Percentiles rank a stretch among this genome's conserved stretches.
Conservation (phyloP, 108 stramenopile species). For the Fragilariopsis cylindrus region DNA sequence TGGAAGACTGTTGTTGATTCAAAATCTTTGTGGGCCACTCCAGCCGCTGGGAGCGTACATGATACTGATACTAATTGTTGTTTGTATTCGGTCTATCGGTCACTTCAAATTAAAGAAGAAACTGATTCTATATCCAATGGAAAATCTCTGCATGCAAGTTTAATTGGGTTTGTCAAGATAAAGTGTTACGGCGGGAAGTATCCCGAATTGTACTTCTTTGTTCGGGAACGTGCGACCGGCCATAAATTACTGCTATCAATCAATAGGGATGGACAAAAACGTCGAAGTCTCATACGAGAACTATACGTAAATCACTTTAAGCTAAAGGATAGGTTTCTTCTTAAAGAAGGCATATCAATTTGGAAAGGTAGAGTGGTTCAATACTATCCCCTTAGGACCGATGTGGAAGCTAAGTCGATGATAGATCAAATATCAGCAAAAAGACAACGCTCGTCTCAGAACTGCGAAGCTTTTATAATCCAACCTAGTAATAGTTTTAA, state of each 20-base stretch:
- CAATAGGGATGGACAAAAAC: background rate
- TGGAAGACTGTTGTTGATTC: constrained; percentile 25
- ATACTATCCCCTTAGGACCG: constrained; percentile 5
- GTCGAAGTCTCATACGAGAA: background rate
- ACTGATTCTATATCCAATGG: background rate
- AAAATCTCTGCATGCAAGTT: background rate
- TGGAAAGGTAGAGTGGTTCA: constrained; percentile 10
- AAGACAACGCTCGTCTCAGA: background rate
- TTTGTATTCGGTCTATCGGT: constrained; percentile 1
- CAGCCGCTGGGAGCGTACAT: background rate
- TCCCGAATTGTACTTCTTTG: constrained; percentile 6
- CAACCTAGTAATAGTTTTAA: background rate
- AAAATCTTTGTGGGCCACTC: constrained; percentile 30
- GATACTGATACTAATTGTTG: background rate
- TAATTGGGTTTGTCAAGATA: constrained; percentile 29
- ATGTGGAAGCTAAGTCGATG: background rate
- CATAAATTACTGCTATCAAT: constrained; percentile 13
- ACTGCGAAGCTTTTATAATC: background rate
- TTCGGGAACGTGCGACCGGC: constrained; percentile 15
- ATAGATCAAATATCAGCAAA: background rate
- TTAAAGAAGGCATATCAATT: background rate
- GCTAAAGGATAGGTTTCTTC: constrained; percentile 2
- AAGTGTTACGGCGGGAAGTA: background rate
- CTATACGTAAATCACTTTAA: constrained; percentile 6
- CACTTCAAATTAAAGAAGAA: constrained; percentile 9